These are phyloP conservation scores for Termitomyces sp. DNA, from an alignment of 1,284 basidiomycete species.

Conservation along the genomic window DNA sequence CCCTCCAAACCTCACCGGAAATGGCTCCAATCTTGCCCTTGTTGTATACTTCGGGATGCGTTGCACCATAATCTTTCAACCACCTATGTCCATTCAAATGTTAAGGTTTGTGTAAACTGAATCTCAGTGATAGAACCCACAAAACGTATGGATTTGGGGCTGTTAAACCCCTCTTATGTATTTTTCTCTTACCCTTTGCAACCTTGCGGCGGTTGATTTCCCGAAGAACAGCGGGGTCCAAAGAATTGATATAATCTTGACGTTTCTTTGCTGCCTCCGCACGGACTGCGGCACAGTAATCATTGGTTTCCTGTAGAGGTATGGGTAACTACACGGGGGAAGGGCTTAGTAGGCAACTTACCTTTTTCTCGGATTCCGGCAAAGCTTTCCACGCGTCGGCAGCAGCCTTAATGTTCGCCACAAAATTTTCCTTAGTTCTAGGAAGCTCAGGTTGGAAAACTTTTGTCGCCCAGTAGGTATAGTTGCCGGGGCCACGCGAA, in stretches of 20 bases:
- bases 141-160: not conserved
- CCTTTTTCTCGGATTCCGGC: constrained; percentile 11
- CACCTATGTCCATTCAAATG: constrained; percentile 1
- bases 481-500: not conserved
- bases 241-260: constrained; percentile 8
- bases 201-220: constrained; percentile 15
- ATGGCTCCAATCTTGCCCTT: no score
- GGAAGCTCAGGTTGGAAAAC: not conserved
- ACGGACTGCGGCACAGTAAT: not conserved
- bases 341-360: not conserved
- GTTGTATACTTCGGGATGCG: not conserved
- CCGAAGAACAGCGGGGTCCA: constrained; percentile 8
- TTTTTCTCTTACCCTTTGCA: not conserved
- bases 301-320: constrained; percentile 2
- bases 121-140: constrained; percentile 2
- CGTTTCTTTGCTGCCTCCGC: not conserved
- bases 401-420: not conserved
- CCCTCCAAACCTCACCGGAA: not conserved
- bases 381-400: constrained; percentile 10
- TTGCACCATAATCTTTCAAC: not conserved
- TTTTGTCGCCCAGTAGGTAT: not conserved
- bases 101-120: not conserved
- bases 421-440: not conserved
- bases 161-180: not conserved
- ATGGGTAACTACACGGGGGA: not conserved